phyloP scores from a whole-genome alignment of 805 yeast genomes.

The Yamadazyma ubonensis region DNA sequence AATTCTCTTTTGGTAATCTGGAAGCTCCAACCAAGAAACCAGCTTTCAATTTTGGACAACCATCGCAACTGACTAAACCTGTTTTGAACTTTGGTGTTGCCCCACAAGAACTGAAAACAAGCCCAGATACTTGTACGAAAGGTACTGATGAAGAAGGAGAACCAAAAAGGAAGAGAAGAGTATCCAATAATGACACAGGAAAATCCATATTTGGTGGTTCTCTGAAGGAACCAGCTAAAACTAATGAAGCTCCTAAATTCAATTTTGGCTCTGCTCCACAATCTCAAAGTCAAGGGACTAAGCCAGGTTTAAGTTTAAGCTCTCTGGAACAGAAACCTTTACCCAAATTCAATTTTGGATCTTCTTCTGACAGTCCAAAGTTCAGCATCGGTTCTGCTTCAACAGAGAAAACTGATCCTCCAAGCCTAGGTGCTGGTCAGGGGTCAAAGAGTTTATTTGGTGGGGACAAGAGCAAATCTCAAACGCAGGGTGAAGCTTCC shows the following conservation, averaged over 20 bases:
- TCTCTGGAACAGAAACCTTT: too few relatives aligned
- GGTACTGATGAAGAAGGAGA: constrained; percentile 6
- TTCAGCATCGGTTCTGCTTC: constrained; percentile 21
- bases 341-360: constrained; percentile 12
- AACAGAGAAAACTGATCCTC: not conserved
- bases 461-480: not conserved
- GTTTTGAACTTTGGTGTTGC: not conserved
- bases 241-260: constrained; percentile 8
- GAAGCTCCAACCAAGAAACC: constrained; percentile 5
- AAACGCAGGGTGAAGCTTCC: constrained; percentile 6
- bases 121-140: not conserved
- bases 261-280: constrained; percentile 7
- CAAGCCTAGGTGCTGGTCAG: too few relatives aligned
- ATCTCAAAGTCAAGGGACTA: not conserved
- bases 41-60: constrained; percentile 7
- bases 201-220: constrained; percentile 8
- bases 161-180: constrained; percentile 10
- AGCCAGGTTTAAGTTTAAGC: too few relatives aligned
- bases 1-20: constrained; percentile 13
- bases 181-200: not conserved
- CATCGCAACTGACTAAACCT: not conserved
- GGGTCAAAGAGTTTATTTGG: too few relatives aligned
- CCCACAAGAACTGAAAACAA: too few relatives aligned
- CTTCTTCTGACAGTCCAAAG: constrained; percentile 1
- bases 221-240: not conserved